A percentile compares a stretch with the other conserved stretches of the same genome.
Evolutionary conservation across 768 basidiomycete species (phyloP).

Genomic region (Mycena rebaudengoi): DNA sequence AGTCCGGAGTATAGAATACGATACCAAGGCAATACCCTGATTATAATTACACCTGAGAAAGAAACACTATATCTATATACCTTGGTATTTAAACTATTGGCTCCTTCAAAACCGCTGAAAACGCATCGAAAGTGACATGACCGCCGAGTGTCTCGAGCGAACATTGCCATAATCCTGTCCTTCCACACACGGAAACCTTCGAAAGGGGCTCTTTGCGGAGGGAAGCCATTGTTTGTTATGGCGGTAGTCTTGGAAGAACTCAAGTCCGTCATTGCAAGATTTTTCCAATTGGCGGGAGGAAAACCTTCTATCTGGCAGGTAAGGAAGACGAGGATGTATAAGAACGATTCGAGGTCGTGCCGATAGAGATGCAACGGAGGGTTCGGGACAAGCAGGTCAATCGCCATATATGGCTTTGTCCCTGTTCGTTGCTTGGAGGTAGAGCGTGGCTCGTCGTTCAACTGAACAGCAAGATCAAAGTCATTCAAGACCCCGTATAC

Average conservation of each 20-base stretch:
- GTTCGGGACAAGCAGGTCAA: background rate
- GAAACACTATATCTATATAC: too few species aligned
- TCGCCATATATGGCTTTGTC: background rate
- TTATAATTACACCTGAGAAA: too few species aligned
- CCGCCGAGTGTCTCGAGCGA: background rate
- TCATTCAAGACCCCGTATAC: background rate
- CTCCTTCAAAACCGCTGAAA: background rate
- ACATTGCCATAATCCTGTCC: background rate
- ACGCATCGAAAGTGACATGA: background rate
- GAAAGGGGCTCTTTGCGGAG: background rate
- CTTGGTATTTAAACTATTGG: background rate
- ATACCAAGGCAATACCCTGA: too few species aligned
- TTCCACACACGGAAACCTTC: background rate
- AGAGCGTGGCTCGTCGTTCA: background rate
- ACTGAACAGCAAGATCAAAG: background rate
- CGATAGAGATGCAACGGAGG: constrained; percentile 23
- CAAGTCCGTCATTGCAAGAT: background rate
- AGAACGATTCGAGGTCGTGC: constrained; percentile 35
- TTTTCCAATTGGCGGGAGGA: background rate
- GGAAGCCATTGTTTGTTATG: background rate
- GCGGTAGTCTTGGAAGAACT: background rate
- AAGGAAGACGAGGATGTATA: constrained; percentile 29
- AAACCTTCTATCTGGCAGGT: background rate
- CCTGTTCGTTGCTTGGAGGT: background rate
- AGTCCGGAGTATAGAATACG: background rate